These are phyloP conservation scores for Coelastrella sp. DNA, from an alignment of 139 green algal species.

Conservation along the genomic window DNA sequence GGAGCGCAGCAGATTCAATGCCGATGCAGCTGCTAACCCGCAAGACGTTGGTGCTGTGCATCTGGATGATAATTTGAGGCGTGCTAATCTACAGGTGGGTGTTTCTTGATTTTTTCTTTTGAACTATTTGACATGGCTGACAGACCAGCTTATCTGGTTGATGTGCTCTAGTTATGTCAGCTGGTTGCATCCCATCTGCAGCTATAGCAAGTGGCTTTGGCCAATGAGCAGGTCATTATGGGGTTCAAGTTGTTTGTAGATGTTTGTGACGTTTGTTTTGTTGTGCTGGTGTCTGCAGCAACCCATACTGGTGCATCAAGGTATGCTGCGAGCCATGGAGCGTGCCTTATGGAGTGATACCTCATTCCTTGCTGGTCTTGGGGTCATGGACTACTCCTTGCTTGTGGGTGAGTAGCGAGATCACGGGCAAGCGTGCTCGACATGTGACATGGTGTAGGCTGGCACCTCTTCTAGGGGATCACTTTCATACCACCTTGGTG, in stretches of 20 bases:
- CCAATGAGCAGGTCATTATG: no score
- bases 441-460: no score
- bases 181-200: no score
- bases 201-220: no score
- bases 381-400: constrained; percentile 98
- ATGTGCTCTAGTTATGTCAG: no score
- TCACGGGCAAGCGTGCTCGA: no score
- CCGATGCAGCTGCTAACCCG: constrained; percentile 60
- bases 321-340: constrained; percentile 63
- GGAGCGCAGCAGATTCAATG: constrained; percentile 80
- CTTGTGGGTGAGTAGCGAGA: constrained; percentile 89
- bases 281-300: not conserved
- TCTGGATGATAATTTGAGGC: constrained; percentile 93
- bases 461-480: no score
- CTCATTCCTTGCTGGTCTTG: constrained; percentile 84
- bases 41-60: constrained; percentile 72
- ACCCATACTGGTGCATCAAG: constrained; percentile 47
- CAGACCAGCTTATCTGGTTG: no score
- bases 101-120: no score
- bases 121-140: no score
- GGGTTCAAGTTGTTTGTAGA: no score
- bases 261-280: not conserved
- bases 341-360: constrained; percentile 89
- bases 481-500: no score
- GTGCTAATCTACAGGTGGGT: constrained; percentile 74